phyloP scores from a whole-genome alignment of 1,284 basidiomycete species.

The Heterobasidion occidentale region DNA sequence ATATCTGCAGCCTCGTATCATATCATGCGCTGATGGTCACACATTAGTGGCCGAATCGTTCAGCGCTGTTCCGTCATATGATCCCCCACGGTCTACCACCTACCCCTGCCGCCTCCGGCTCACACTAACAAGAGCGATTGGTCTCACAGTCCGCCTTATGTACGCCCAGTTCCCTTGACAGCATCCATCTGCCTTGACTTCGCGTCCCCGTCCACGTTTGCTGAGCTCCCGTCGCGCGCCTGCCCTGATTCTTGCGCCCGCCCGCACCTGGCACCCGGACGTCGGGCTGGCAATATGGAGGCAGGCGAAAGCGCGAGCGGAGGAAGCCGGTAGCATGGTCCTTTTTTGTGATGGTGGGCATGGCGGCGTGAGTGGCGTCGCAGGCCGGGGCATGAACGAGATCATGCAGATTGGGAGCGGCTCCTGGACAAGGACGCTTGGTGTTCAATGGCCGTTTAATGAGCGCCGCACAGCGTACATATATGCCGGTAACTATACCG shows the following conservation, averaged over 20 bases:
- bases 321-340: constrained; percentile 55
- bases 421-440: constrained; percentile 57
- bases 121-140: constrained; percentile 34
- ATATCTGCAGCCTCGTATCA: constrained; percentile 8
- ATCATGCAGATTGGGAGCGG: constrained; percentile 59
- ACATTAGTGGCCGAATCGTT: constrained; percentile 1
- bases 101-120: constrained; percentile 34
- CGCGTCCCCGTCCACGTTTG: constrained; percentile 49
- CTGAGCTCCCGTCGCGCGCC: constrained; percentile 45
- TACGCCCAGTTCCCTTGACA: constrained; percentile 50
- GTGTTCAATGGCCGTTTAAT: constrained; percentile 47
- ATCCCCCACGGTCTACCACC: constrained; percentile 46
- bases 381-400: constrained; percentile 47
- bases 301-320: constrained; percentile 62
- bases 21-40: neutral
- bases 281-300: constrained; percentile 71
- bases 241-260: constrained; percentile 66
- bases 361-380: constrained; percentile 66
- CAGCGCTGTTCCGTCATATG: constrained; percentile 48
- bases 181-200: constrained; percentile 77
- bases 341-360: constrained; percentile 79
- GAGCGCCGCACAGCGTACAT: constrained; percentile 45
- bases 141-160: constrained; percentile 32
- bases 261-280: constrained; percentile 65
- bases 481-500: constrained; percentile 30